Evolutionary conservation across 768 basidiomycete genomes (phyloP).

Genomic region (Phanerochaete carnosa): DNA sequence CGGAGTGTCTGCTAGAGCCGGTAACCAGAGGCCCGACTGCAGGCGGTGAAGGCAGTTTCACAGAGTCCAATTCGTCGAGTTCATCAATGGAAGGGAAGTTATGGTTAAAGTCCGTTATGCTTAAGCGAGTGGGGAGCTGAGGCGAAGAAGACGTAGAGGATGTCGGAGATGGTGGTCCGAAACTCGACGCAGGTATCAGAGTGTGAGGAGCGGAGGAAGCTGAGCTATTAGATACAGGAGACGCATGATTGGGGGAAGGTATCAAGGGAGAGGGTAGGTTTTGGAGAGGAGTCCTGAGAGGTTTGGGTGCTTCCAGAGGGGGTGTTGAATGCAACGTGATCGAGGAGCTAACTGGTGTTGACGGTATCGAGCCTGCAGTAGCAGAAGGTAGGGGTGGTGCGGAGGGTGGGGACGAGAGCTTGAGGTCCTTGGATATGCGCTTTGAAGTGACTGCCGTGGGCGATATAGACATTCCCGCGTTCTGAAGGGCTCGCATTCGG

Average conservation of each 20-base stretch:
- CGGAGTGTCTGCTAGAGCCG: conserved; percentile 13
- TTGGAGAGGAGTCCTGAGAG: conserved; percentile 39
- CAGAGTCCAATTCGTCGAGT: conserved; percentile 52
- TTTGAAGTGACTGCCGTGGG: conserved; percentile 39
- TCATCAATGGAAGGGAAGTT: conserved; percentile 80
- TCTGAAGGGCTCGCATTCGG: conserved; percentile 71
- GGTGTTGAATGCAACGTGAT: conserved; percentile 20
- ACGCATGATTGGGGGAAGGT: conserved; percentile 19
- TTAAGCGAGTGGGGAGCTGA: conserved; percentile 31
- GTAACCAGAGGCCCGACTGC: conserved; percentile 27
- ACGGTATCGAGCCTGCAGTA: background rate
- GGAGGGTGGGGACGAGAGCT: conserved; percentile 31
- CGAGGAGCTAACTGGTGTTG: conserved; percentile 28
- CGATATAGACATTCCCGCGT: conserved; percentile 63
- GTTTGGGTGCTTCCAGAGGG: conserved; percentile 30
- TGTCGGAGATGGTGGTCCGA: conserved; percentile 75
- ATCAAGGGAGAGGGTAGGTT: conserved; percentile 21
- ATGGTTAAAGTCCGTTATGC: conserved; percentile 56
- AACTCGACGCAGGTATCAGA: conserved; percentile 64
- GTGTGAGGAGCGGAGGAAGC: conserved; percentile 41
- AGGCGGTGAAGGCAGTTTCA: conserved; percentile 49
- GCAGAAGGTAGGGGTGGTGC: conserved; percentile 34
- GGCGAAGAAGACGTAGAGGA: conserved; percentile 69
- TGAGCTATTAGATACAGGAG: conserved; percentile 22
- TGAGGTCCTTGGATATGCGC: conserved; percentile 52